Evolutionary conservation across 1,139 yeast species (phyloP).

Genomic region (Hanseniaspora uvarum): DNA sequence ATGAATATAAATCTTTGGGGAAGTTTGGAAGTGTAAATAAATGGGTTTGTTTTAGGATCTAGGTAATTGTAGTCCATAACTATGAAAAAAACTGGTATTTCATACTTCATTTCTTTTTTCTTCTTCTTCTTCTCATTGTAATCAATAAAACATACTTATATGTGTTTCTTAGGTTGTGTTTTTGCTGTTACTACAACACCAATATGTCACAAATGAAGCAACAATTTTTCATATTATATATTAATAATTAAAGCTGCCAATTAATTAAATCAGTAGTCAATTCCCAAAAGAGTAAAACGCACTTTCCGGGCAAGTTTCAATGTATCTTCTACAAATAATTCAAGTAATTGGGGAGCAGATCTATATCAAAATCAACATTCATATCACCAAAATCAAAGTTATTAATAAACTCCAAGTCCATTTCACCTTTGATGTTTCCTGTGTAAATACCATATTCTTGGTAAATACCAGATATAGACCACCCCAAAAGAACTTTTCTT

Average conservation of each 20-base stretch:
- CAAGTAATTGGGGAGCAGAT: conserved; percentile 12
- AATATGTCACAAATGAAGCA: background rate
- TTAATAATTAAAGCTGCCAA: too few species aligned
- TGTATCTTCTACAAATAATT: background rate
- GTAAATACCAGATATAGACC: conserved; percentile 87
- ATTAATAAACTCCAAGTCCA: conserved; percentile 57
- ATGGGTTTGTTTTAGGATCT: conserved; percentile 36
- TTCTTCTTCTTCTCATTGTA: too few species aligned
- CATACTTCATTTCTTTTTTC: too few species aligned
- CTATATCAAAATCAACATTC: conserved; percentile 14
- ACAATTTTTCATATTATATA: too few species aligned
- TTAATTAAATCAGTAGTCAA: background rate
- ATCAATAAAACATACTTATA: too few species aligned
- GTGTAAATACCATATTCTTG: conserved; percentile 92
- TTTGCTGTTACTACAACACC: background rate
- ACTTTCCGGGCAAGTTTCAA: background rate
- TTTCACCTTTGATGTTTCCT: conserved; percentile 75
- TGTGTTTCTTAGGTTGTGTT: too few species aligned
- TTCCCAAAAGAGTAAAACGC: background rate
- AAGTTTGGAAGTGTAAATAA: conserved; percentile 39
- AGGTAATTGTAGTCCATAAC: background rate
- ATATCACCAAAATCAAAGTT: conserved; percentile 25
- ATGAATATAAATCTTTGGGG: conserved; percentile 74
- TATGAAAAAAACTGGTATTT: background rate
- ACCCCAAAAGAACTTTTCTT: conserved; percentile 76